These are phyloP conservation scores for Wickerhamomyces canadensis DNA, from an alignment of 805 yeast species.

Conservation along the genomic window DNA sequence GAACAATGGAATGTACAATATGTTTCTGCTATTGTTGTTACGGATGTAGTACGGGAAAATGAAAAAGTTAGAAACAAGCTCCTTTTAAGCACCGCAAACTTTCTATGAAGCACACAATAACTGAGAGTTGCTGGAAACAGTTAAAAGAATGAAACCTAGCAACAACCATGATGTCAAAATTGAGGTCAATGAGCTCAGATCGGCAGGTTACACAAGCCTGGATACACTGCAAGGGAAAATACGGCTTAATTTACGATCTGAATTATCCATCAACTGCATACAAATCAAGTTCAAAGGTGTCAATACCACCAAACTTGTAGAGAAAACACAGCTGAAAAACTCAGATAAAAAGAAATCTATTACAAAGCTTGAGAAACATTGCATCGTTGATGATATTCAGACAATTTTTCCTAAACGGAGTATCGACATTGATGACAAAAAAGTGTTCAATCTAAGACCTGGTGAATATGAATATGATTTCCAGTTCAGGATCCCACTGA, in stretches of 20 bases:
- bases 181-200: constrained; percentile 2
- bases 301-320: constrained; percentile 31
- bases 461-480: constrained; percentile 48
- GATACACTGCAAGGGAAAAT: constrained; percentile 40
- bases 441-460: constrained; percentile 43
- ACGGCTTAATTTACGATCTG: constrained; percentile 31
- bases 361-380: constrained; percentile 25
- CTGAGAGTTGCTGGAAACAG: too few relatives aligned
- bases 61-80: too few relatives aligned
- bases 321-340: constrained; percentile 8
- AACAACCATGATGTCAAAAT: constrained; percentile 6
- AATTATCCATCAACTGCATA: constrained; percentile 36
- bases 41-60: too few relatives aligned
- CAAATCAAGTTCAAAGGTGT: constrained; percentile 48
- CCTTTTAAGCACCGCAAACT: too few relatives aligned
- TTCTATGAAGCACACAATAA: too few relatives aligned
- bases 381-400: constrained; percentile 38
- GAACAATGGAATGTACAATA: too few relatives aligned
- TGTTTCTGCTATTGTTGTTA: too few relatives aligned
- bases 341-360: too few relatives aligned
- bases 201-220: constrained; percentile 34
- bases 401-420: constrained; percentile 37
- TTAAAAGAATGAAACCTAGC: too few relatives aligned
- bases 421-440: constrained; percentile 29
- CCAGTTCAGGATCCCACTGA: constrained; percentile 10